Evolutionary conservation across 148 eudicot genomes (phyloP), one percentile per base, ranked within the genome.

Genomic region (Agrostemma githago): DNA sequence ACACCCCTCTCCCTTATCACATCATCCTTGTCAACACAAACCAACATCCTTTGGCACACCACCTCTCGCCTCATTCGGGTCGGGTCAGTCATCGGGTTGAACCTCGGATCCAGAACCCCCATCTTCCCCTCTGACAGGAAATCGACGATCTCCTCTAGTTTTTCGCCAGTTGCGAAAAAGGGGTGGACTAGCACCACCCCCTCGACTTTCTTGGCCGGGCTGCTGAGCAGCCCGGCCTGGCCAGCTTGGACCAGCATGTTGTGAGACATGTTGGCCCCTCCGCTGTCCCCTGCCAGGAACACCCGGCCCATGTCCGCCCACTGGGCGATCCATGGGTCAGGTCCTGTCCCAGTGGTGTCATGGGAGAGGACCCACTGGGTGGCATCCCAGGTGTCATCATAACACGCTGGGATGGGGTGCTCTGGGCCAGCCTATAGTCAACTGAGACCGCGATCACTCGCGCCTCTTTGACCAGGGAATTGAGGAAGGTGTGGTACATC

Each of bases 211-310:
- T 38, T 39, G 3, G 9, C 65, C 66, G 3, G 57, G 62, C 53
- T 77, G 78, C 43, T 77, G 76, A 68, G n/a, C 0, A 46, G 37
- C 14, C 59, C 57, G 40, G 38, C 16, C 17, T 0, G 17, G 5
- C 72, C 54, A 39, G 68, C 65, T 72, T 83, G 80, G n/a, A 42
- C 39, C 3, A 77, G 58, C 76, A 84, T 79, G 62, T 82, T 72
- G 66, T 87, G 85, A 0, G 75, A 83, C 14, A 87, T 79, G 65
- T 80, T 89, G 1, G 77, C 89, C 0, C 93, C 90, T 0, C 86
- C 93, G 48, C 89, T 85, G 68, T 89, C 93, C 0, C 93, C 93
- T 4, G 78, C 89, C 0, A 89, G 43, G 70, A 77, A 85, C 2
- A 85, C 82, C 8, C 72, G 60, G 0, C 26, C 61, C 43, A 83